These are phyloP conservation scores for Blastobotrys apis DNA, from an alignment of 1,139 yeast genomes.

Conservation along the genomic window DNA sequence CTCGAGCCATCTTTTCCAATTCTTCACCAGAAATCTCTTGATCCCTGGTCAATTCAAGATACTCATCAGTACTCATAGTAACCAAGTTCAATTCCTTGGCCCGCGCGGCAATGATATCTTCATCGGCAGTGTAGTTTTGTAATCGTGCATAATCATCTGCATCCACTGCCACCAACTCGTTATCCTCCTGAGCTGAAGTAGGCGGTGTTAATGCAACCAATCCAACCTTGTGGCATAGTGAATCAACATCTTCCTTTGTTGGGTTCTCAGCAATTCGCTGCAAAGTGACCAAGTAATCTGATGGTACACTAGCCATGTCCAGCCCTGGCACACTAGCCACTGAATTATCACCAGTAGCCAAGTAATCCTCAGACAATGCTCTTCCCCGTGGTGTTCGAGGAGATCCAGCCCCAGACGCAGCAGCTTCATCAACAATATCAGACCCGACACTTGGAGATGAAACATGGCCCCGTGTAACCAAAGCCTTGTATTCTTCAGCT, in stretches of 20 bases:
- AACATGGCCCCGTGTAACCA: constrained; percentile 25
- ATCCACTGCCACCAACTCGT: constrained; percentile 18
- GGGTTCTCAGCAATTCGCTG: constrained; percentile 36
- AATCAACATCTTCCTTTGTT: constrained; percentile 30
- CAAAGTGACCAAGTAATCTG: constrained; percentile 32
- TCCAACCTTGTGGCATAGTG: constrained; percentile 30
- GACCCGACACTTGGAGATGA: constrained; percentile 20
- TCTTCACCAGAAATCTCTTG: constrained; percentile 12
- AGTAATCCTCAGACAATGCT: neutral
- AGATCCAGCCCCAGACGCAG: constrained; percentile 1
- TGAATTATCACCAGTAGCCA: neutral
- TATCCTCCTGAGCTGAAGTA: constrained; percentile 5
- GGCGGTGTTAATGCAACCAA: constrained; percentile 19
- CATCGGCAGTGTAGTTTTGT: constrained; percentile 18
- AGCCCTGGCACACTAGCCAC: constrained; percentile 14
- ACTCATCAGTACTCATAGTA: constrained; percentile 25
- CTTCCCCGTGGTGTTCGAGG: constrained; percentile 7
- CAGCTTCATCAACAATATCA: constrained; percentile 19
- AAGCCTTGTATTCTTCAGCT: constrained; percentile 34
- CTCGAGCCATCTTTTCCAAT: constrained; percentile 1
- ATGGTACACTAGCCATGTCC: constrained; percentile 35
- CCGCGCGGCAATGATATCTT: constrained; percentile 23
- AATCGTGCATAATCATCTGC: constrained; percentile 17
- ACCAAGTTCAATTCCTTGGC: constrained; percentile 31
- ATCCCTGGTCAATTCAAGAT: constrained; percentile 7